A percentile compares a stretch with the other conserved stretches of the same genome.
These are phyloP conservation scores for Xylaria sp. DNA, from an alignment of 2,329 filamentous ascomycete genomes.

Conservation along the genomic window DNA sequence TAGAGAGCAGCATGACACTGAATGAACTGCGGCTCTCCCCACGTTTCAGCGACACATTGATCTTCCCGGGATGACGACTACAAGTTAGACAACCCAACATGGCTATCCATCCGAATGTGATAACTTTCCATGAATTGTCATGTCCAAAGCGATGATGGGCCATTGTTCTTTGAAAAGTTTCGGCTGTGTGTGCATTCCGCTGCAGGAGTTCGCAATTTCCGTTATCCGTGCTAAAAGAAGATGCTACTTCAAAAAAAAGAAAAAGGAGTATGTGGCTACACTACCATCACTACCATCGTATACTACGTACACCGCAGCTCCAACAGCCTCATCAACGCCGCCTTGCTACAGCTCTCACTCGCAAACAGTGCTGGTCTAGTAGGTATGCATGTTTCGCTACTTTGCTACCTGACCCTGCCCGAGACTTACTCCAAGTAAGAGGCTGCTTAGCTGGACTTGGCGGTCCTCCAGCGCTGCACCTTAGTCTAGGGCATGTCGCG, in stretches of 20 bases:
- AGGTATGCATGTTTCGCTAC: background rate
- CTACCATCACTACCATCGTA: background rate
- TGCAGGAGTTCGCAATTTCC: slow-evolving; percentile 16
- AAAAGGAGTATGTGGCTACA: slow-evolving; percentile 9
- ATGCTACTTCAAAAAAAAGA: slow-evolving; percentile 24
- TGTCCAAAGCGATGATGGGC: no score
- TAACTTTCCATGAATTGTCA: background rate
- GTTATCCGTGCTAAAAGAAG: slow-evolving; percentile 22
- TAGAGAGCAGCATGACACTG: background rate
- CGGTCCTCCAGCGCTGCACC: slow-evolving; percentile 6
- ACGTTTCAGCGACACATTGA: slow-evolving; percentile 15
- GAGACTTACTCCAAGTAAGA: background rate
- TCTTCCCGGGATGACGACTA: background rate
- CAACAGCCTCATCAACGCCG: background rate
- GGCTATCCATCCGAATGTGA: slow-evolving; percentile 1
- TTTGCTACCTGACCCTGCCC: slow-evolving; percentile 14
- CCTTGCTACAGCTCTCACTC: background rate
- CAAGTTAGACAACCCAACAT: slow-evolving; percentile 3
- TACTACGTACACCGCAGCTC: background rate
- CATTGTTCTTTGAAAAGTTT: background rate
- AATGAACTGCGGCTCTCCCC: slow-evolving; percentile 4
- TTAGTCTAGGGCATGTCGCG: slow-evolving; percentile 17
- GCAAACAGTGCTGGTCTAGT: no score
- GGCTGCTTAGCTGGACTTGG: background rate
- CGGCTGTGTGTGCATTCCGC: slow-evolving; percentile 21